Percentiles rank a stretch among this genome's conserved stretches.
Evolutionary conservation across 805 yeast species (phyloP).

Genomic region (Schwanniomyces pseudopolymorphus): DNA sequence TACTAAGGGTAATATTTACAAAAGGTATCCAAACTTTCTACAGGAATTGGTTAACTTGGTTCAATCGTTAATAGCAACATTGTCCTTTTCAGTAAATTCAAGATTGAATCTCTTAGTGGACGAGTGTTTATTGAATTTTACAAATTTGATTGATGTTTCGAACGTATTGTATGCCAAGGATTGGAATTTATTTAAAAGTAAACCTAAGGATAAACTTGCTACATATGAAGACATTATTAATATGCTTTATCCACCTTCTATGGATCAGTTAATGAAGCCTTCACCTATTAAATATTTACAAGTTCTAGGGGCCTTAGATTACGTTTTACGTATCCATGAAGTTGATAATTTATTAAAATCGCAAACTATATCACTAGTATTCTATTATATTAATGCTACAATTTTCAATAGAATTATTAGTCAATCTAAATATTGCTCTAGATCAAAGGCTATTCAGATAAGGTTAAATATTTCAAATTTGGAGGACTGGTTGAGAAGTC

Average conservation of each 20-base stretch:
- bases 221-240: conserved; percentile 72
- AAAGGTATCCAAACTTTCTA: conserved; percentile 53
- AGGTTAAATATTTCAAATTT: conserved; percentile 80
- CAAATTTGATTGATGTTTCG: conserved; percentile 79
- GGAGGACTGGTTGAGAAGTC: conserved; percentile 90
- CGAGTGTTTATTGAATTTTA: conserved; percentile 69
- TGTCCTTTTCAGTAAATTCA: conserved; percentile 64
- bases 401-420: conserved; percentile 72
- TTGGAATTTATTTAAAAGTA: conserved; percentile 53
- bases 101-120: conserved; percentile 59
- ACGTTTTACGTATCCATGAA: conserved; percentile 78
- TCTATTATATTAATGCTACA: conserved; percentile 72
- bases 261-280: conserved; percentile 76
- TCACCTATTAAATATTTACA: conserved; percentile 86
- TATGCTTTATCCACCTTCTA: conserved; percentile 82
- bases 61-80: conserved; percentile 63
- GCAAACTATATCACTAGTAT: conserved; percentile 74
- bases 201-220: conserved; percentile 40
- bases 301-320: conserved; percentile 82
- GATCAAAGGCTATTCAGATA: conserved; percentile 87
- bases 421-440: conserved; percentile 67
- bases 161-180: conserved; percentile 73
- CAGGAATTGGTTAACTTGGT: conserved; percentile 62
- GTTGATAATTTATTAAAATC: conserved; percentile 76
- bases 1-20: conserved; percentile 59